These are phyloP conservation scores for Apophysomyces trapeziformis DNA, from an alignment of 371 early-diverging fungal species.

Conservation along the genomic window DNA sequence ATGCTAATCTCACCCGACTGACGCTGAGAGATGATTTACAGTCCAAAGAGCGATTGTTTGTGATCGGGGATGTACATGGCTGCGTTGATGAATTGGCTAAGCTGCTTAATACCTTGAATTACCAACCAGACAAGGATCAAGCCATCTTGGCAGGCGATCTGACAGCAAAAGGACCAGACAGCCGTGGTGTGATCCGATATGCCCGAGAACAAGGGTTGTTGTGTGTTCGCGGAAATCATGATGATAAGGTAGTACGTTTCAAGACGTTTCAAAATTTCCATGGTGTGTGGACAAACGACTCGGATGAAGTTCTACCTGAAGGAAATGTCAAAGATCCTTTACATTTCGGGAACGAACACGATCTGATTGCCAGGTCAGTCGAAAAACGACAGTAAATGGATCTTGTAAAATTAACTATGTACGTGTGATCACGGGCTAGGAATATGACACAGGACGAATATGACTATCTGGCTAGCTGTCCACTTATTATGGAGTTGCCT, in stretches of 20 bases:
- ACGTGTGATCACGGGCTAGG: slow-evolving; percentile 8
- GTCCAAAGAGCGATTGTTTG: slow-evolving; percentile 52
- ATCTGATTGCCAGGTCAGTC: slow-evolving; percentile 41
- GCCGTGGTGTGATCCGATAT: slow-evolving; percentile 61
- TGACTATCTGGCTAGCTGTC: slow-evolving; percentile 60
- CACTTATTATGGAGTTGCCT: slow-evolving; percentile 63
- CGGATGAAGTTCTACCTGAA: slow-evolving; percentile 33
- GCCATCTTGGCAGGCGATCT: slow-evolving; percentile 75
- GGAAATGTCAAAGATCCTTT: slow-evolving; percentile 48
- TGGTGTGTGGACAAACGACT: slow-evolving; percentile 32
- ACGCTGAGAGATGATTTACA: slow-evolving; percentile 22
- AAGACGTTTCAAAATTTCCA: slow-evolving; percentile 48
- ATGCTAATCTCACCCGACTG: slow-evolving; percentile 45
- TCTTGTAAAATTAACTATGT: no score
- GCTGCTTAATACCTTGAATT: slow-evolving; percentile 53
- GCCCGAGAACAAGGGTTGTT: slow-evolving; percentile 57
- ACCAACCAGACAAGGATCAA: slow-evolving; percentile 48
- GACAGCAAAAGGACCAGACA: slow-evolving; percentile 72
- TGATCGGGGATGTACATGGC: slow-evolving; percentile 80
- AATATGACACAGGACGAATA: slow-evolving; percentile 58
- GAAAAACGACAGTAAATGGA: background rate
- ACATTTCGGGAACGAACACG: slow-evolving; percentile 47
- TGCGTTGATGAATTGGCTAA: slow-evolving; percentile 55
- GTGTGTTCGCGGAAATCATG: slow-evolving; percentile 82
- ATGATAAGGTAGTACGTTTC: slow-evolving; percentile 71